These are phyloP conservation scores for Fusarium oxysporum DNA, from an alignment of 2,329 filamentous ascomycete genomes.

Conservation along the genomic window DNA sequence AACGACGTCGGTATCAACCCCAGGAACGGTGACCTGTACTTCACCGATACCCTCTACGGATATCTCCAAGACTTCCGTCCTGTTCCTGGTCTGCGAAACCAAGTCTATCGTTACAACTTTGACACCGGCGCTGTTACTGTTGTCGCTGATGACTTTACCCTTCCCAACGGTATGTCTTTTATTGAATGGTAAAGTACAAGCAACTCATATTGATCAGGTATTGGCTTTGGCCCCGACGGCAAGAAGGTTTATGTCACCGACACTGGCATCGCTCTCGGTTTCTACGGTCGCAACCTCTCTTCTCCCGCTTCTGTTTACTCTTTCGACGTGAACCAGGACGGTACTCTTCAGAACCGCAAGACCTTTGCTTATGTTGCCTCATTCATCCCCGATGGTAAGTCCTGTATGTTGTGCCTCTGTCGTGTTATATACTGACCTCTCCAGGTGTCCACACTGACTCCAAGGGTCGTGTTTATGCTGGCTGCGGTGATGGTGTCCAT, in stretches of 20 bases:
- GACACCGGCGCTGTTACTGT: constrained; percentile 62
- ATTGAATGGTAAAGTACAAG: rapidly evolving
- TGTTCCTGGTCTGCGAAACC: constrained; percentile 63
- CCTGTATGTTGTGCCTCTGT: constrained; percentile 14
- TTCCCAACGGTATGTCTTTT: constrained; percentile 61
- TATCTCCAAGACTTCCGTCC: constrained; percentile 69
- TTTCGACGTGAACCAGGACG: constrained; percentile 58
- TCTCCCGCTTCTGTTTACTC: constrained; percentile 61
- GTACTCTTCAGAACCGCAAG: constrained; percentile 60
- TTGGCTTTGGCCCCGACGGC: constrained; percentile 67
- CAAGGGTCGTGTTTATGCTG: constrained; percentile 66
- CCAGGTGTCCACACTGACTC: constrained; percentile 65
- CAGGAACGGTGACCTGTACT: constrained; percentile 67
- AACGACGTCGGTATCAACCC: constrained; percentile 69
- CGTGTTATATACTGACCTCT: background rate
- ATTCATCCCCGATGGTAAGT: constrained; percentile 68
- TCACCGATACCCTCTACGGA: constrained; percentile 72
- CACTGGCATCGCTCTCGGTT: constrained; percentile 58
- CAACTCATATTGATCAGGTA: constrained; percentile 47
- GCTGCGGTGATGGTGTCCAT: constrained; percentile 62
- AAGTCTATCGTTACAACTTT: constrained; percentile 69
- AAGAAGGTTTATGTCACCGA: constrained; percentile 66
- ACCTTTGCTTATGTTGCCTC: constrained; percentile 67
- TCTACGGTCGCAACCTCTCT: constrained; percentile 56
- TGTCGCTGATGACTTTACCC: constrained; percentile 67